Conservation (phyloP, 2,329 filamentous ascomycete species). For the Xylariaceae sp. region DNA sequence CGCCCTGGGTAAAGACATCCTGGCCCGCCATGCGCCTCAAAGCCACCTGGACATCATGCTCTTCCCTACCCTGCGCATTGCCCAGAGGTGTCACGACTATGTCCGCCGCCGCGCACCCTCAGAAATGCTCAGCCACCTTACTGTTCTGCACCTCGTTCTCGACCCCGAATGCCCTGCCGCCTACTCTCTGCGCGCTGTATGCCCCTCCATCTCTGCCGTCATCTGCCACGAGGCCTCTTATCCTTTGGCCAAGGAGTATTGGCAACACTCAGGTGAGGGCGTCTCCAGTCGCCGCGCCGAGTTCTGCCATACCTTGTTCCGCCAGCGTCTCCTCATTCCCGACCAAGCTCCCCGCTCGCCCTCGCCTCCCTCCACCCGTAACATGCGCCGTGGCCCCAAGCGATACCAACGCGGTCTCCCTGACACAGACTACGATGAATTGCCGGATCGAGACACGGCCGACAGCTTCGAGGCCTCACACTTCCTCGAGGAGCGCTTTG, state of each 20-base stretch:
- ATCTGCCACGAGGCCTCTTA: slow-evolving; percentile 66
- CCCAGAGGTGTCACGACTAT: slow-evolving; percentile 72
- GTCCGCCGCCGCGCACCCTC: slow-evolving; percentile 57
- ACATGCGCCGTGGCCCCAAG: slow-evolving; percentile 65
- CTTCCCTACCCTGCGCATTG: slow-evolving; percentile 69
- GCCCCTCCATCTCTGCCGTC: slow-evolving; percentile 64
- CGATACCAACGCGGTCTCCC: slow-evolving; percentile 63
- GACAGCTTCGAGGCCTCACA: slow-evolving; percentile 63
- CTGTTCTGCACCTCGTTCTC: slow-evolving; percentile 60
- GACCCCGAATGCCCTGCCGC: slow-evolving; percentile 51
- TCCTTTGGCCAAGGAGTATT: slow-evolving; percentile 82
- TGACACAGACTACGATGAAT: slow-evolving; percentile 14
- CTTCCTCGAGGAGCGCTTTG: slow-evolving; percentile 92
- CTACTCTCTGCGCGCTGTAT: slow-evolving; percentile 49
- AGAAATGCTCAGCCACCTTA: slow-evolving; percentile 45
- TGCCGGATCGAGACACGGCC: slow-evolving; percentile 25
- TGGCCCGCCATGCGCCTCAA: slow-evolving; percentile 59
- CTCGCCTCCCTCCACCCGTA: slow-evolving; percentile 29
- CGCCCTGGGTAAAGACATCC: slow-evolving; percentile 65
- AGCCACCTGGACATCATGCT: slow-evolving; percentile 69
- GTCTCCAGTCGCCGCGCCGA: slow-evolving; percentile 87
- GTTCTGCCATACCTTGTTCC: slow-evolving; percentile 75
- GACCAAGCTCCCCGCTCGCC: slow-evolving; percentile 23
- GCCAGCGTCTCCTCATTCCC: slow-evolving; percentile 56
- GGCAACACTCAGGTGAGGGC: slow-evolving; percentile 94